Percentiles rank a stretch among this genome's conserved stretches.
phyloP scores from a whole-genome alignment of 345 rosid species.

The Brassica napus region DNA sequence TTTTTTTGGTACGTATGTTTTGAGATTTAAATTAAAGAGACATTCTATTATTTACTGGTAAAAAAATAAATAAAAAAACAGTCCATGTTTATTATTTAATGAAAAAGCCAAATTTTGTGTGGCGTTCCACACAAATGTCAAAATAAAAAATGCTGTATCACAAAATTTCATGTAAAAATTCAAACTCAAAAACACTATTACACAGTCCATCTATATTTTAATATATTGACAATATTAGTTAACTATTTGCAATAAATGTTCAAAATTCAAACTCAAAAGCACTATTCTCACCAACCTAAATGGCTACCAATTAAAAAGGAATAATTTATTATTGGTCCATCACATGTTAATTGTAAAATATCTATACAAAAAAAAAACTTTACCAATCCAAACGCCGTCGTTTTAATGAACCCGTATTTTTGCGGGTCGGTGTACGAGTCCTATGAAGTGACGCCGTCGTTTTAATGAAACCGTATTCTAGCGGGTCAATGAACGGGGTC shows the following conservation, averaged over 20 bases:
- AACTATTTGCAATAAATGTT: background rate
- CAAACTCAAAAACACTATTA: background rate
- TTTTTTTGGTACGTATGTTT: constrained; percentile 26
- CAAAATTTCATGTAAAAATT: background rate
- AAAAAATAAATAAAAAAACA: background rate
- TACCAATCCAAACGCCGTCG: too few species aligned
- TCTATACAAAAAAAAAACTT: background rate
- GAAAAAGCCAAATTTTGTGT: constrained; percentile 27
- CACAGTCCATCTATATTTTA: background rate
- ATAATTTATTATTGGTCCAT: background rate
- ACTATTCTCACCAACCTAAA: background rate
- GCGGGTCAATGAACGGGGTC: too few species aligned
- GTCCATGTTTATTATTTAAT: background rate
- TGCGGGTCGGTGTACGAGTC: too few species aligned
- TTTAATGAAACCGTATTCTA: too few species aligned
- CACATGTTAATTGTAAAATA: background rate
- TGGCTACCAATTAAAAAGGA: background rate
- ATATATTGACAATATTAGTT: background rate
- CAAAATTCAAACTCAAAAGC: background rate
- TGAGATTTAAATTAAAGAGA: constrained; percentile 19
- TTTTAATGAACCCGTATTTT: too few species aligned
- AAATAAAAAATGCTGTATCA: constrained; percentile 4
- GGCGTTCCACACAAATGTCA: constrained; percentile 15
- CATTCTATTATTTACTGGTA: background rate
- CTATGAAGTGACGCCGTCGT: too few species aligned